phyloP scores from a whole-genome alignment of 1,139 yeast genomes.

The Candida mesenterica region DNA sequence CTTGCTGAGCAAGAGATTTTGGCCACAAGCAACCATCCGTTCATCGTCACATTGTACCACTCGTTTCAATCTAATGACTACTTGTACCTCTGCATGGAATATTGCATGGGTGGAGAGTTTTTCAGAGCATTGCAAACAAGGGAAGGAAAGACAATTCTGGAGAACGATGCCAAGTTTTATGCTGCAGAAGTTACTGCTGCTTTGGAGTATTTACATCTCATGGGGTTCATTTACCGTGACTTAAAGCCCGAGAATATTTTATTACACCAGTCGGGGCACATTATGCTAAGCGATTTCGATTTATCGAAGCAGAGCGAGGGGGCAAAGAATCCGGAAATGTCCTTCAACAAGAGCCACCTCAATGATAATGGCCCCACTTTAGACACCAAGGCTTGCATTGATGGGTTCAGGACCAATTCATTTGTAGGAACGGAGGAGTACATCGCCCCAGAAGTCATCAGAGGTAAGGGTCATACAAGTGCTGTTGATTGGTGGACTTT shows the following conservation, averaged over 20 bases:
- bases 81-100: conserved; percentile 96
- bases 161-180: conserved; percentile 87
- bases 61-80: conserved; percentile 94
- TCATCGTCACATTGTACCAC: conserved; percentile 92
- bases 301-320: conserved; percentile 85
- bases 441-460: conserved; percentile 95
- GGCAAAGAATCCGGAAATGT: conserved; percentile 54
- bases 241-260: conserved; percentile 93
- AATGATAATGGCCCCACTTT: conserved; percentile 38
- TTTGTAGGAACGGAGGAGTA: conserved; percentile 98
- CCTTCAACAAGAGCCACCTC: conserved; percentile 29
- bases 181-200: conserved; percentile 99
- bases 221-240: conserved; percentile 96
- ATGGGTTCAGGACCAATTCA: conserved; percentile 93
- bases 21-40: conserved; percentile 95
- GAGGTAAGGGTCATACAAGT: conserved; percentile 95
- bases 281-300: conserved; percentile 96
- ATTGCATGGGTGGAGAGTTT: conserved; percentile 99
- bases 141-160: conserved; percentile 79
- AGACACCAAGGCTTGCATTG: conserved; percentile 92
- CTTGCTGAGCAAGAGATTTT: conserved; percentile 95
- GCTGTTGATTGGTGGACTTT: conserved; percentile 99
- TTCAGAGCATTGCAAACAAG: conserved; percentile 94
- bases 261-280: conserved; percentile 93
- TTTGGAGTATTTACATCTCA: conserved; percentile 85